Base-by-base conservation (phyloP, 1,284 basidiomycete species). In the Marasmius tenuissimus region DNA sequence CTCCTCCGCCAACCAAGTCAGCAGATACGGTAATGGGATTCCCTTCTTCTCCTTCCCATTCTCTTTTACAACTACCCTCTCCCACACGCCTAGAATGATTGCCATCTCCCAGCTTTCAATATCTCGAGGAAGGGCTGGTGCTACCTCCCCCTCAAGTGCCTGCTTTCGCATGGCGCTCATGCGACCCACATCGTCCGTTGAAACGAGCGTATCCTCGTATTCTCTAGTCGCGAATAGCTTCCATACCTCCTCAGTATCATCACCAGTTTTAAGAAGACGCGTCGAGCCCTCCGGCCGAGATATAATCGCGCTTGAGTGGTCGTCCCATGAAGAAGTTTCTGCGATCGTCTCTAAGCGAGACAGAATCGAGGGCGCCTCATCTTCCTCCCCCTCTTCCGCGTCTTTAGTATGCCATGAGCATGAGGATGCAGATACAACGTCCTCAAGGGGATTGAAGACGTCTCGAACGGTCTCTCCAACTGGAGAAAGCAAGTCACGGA, bases 21-120 rank as follows among this genome's bases (percentile, higher is more conserved):
- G 49, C 8, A 63, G 50, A 51, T 59, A 61, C 16, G 59, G 52
- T 10, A 63, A 57, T 14, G 62, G 62, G 16, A 63, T 61, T 7
- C 62, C 62, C 22, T 39, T 57, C 50, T 63, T 63, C 56, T 33
- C 56, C n/a, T 38, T 37, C 51, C 35, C 51, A 35, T 37, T 35
- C 4, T 53, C 51, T 18, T 35, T 27, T 10, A 40, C 38, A 35
- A 40, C 38, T 18, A 33, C 35, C n/a, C 38, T 20, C n/a, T 49
- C 60, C 65, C 65, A 66, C 6, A 66, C 61, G 2, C 65, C 65
- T 4, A 66, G 16, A 27, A 66, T 62, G 38, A 66, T 62, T 20
- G 65, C 54, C 65, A 64, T 66, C 35, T 66, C 65, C 12, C 65
- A 60, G n/a, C 65, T 18, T 5, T 62, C 65, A 48, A 66, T 60